Conservation (phyloP, 1,139 yeast genomes). For the Diutina catenulata region DNA sequence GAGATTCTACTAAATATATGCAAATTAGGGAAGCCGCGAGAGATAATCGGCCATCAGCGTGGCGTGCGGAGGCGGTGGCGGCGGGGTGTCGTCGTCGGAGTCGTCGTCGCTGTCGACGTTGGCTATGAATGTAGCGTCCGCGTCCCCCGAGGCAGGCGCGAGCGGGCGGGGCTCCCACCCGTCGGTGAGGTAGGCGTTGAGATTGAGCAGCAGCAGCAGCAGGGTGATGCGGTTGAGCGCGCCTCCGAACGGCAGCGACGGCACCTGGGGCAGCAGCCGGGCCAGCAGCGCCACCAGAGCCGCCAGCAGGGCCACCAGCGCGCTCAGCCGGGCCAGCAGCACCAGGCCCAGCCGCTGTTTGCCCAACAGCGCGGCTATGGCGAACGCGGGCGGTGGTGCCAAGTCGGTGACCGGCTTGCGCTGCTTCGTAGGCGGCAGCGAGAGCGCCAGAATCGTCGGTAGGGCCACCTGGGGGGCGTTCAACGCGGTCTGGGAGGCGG, state of each 20-base stretch:
- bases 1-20: too few species aligned
- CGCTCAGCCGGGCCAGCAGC: conserved; percentile 1
- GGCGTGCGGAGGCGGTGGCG: neutral
- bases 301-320: neutral
- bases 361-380: conserved; percentile 8
- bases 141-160: conserved; percentile 4
- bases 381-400: conserved; percentile 28
- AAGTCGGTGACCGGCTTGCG: conserved; percentile 15
- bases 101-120: conserved; percentile 9
- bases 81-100: conserved; percentile 7
- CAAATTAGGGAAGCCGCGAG: neutral
- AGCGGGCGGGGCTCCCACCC: conserved; percentile 8
- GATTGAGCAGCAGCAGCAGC: conserved; percentile 19
- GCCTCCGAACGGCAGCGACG: conserved; percentile 3
- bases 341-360: neutral
- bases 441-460: conserved; percentile 24
- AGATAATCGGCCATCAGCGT: conserved; percentile 5
- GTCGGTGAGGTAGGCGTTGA: conserved; percentile 34
- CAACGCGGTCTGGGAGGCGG: too few species aligned
- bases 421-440: conserved; percentile 15
- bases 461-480: too few species aligned
- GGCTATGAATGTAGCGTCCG: conserved; percentile 6
- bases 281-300: conserved; percentile 1
- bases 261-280: conserved; percentile 1
- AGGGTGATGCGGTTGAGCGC: neutral